Base-by-base conservation (phyloP, 2,329 filamentous ascomycete genomes). In the Hortaea werneckii region DNA sequence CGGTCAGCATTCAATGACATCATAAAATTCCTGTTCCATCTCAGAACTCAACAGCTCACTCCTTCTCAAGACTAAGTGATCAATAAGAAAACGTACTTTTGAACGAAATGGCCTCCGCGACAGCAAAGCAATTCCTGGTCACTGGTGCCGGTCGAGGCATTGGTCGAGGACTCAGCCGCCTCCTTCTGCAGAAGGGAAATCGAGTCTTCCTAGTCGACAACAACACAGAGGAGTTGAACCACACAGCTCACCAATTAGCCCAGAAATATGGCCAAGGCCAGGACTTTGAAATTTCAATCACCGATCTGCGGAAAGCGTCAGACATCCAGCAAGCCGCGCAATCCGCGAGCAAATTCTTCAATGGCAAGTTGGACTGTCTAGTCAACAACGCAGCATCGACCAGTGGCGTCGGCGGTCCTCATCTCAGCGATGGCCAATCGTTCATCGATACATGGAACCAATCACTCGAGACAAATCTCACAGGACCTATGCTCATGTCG, bases 351-450 rank as follows among this genome's bases (percentile, higher is more conserved):
- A 49, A 47, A 1, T 59, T 70, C 41, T 69, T 70, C 51, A 44
- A 47, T 5, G 59, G 60, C 42, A 52, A 58, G n/a, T 54, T 70
- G 2, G 67, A 70, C 46, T 65, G 64, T 29, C 58, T 71, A 8
- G 56, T 70, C 45, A 69, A 71, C 54, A 70, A 71, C 45, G 68
- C 68, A 6, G 67, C 65, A 2, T 59, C 65, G 53, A 67, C 65
- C 1, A 54, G 56, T 10, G 62, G 57, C 42, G 63, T 67, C 0
- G 61, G 64, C 28, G 58, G 53, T 8, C 43, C 54, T 3, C 47
- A 54, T 35, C 50, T 65, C n/a, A 47, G 54, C 10, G 57, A 62
- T 29, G 55, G 67, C 44, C 55, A 56, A n/a, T 20, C 20, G 20
- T 20, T 20, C 20, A 47, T 67, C 13, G 65, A 67, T 39, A 58